Conservation (phyloP, 169 alveolate species). For the Plasmodium chabaudi region DNA sequence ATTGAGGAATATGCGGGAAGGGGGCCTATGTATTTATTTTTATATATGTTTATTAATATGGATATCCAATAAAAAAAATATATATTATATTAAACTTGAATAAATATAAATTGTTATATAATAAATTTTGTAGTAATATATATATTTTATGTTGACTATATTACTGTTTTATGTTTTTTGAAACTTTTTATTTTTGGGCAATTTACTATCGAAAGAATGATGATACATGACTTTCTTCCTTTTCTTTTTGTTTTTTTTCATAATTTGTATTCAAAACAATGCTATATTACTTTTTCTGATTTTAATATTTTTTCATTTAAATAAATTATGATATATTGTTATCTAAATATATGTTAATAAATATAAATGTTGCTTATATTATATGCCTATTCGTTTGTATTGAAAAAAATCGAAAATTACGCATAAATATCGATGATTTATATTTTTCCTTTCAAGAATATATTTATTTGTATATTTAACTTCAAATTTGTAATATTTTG, state of each 20-base stretch:
- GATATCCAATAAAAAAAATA: not conserved
- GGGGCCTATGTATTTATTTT: slow-evolving; percentile 3
- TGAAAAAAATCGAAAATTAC: too few species aligned
- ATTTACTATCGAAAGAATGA: slow-evolving; percentile 19
- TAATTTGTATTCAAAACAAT: slow-evolving; percentile 12
- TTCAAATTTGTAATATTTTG: too few species aligned
- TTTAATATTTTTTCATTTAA: too few species aligned
- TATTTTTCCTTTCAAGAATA: too few species aligned
- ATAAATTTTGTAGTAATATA: not conserved
- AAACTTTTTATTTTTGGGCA: slow-evolving; percentile 1
- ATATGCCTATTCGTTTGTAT: too few species aligned
- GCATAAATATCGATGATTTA: too few species aligned
- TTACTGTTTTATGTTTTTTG: slow-evolving; percentile 25
- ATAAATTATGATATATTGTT: too few species aligned
- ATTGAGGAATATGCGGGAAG: not conserved
- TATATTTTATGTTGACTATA: slow-evolving; percentile 5
- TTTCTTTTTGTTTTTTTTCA: slow-evolving; percentile 50
- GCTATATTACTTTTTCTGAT: too few species aligned
- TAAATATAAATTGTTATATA: not conserved
- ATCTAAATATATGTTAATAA: too few species aligned
- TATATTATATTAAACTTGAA: not conserved
- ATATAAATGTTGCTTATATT: too few species aligned
- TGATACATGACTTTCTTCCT: slow-evolving; percentile 13
- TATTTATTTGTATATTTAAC: too few species aligned
- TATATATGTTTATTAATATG: not conserved